Percentiles rank a stretch among this genome's conserved stretches.
phyloP scores from a whole-genome alignment of 495 filamentous ascomycete genomes.

The Hypoxylon intermedium region DNA sequence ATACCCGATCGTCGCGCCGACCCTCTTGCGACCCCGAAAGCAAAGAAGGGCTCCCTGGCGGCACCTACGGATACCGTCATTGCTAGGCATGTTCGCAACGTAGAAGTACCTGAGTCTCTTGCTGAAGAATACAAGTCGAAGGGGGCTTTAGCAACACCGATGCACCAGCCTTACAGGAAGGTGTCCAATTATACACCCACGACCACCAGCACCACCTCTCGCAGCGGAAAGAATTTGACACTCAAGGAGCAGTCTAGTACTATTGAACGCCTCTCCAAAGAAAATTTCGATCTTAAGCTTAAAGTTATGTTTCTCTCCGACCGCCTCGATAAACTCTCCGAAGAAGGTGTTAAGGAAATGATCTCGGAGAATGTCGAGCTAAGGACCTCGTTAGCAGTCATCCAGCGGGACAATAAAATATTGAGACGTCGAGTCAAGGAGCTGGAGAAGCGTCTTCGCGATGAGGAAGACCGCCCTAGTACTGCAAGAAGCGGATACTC shows the following conservation, averaged over 20 bases:
- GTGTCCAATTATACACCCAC: constrained; percentile 61
- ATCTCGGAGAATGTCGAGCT: constrained; percentile 96
- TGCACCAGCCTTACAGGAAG: constrained; percentile 44
- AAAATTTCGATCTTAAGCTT: constrained; percentile 97
- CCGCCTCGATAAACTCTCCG: constrained; percentile 87
- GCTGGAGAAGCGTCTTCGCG: constrained; percentile 82
- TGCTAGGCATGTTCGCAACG: constrained; percentile 82
- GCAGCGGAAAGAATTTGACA: constrained; percentile 82
- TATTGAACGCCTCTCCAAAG: constrained; percentile 92
- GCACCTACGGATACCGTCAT: constrained; percentile 88
- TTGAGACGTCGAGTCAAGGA: constrained; percentile 80
- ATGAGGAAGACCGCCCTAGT: constrained; percentile 68
- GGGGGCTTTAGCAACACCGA: constrained; percentile 61
- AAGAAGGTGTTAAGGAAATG: constrained; percentile 96
- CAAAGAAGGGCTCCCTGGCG: constrained; percentile 57
- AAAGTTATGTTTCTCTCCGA: constrained; percentile 97
- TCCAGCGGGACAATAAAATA: constrained; percentile 85
- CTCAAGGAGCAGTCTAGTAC: constrained; percentile 97
- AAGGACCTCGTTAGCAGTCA: constrained; percentile 83
- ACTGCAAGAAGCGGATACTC: constrained; percentile 56
- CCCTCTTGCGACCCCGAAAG: constrained; percentile 53
- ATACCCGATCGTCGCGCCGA: constrained; percentile 46
- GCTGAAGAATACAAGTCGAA: constrained; percentile 77
- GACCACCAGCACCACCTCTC: constrained; percentile 57
- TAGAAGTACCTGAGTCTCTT: constrained; percentile 88